These are phyloP conservation scores for Alternaria sp. DNA, from an alignment of 2,329 filamentous ascomycete genomes.

Conservation along the genomic window DNA sequence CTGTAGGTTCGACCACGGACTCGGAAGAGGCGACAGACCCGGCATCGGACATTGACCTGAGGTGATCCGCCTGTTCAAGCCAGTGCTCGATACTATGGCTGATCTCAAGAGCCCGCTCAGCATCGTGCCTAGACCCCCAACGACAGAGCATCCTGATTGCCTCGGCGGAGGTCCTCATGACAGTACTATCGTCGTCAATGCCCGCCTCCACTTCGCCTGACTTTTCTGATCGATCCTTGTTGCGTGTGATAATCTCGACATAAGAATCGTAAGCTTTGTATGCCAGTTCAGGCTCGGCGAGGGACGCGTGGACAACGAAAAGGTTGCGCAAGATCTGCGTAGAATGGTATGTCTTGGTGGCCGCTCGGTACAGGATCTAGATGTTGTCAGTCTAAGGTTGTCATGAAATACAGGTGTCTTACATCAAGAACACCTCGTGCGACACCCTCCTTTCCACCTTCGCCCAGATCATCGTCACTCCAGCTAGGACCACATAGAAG, in stretches of 20 bases:
- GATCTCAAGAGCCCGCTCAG: slow-evolving; percentile 79
- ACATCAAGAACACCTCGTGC: slow-evolving; percentile 79
- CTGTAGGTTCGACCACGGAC: slow-evolving; percentile 62
- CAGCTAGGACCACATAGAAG: slow-evolving; percentile 81
- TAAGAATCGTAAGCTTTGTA: slow-evolving; percentile 93
- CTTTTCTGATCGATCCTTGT: slow-evolving; percentile 84
- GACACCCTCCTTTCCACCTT: slow-evolving; percentile 78
- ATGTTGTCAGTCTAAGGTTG: not conserved
- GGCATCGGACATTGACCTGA: slow-evolving; percentile 33
- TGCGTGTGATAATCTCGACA: slow-evolving; percentile 83
- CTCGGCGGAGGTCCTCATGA: slow-evolving; percentile 80
- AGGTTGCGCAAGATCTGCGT: slow-evolving; percentile 85
- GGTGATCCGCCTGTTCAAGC: slow-evolving; percentile 65
- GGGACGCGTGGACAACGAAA: slow-evolving; percentile 84
- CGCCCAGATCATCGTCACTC: slow-evolving; percentile 81
- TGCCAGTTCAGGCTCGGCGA: slow-evolving; percentile 91
- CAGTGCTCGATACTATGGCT: slow-evolving; percentile 76
- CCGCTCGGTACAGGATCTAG: slow-evolving; percentile 84
- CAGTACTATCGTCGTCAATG: slow-evolving; percentile 79
- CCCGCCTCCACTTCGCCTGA: slow-evolving; percentile 71
- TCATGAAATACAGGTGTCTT: slow-evolving; percentile 19
- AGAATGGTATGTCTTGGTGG: slow-evolving; percentile 94
- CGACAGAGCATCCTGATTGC: slow-evolving; percentile 82
- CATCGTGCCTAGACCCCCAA: slow-evolving; percentile 77
- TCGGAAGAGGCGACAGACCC: slow-evolving; percentile 45